Percentiles rank a stretch among this genome's conserved stretches.
Evolutionary conservation across 2,329 filamentous ascomycete species (phyloP).

Genomic region (Whalleya microplaca): DNA sequence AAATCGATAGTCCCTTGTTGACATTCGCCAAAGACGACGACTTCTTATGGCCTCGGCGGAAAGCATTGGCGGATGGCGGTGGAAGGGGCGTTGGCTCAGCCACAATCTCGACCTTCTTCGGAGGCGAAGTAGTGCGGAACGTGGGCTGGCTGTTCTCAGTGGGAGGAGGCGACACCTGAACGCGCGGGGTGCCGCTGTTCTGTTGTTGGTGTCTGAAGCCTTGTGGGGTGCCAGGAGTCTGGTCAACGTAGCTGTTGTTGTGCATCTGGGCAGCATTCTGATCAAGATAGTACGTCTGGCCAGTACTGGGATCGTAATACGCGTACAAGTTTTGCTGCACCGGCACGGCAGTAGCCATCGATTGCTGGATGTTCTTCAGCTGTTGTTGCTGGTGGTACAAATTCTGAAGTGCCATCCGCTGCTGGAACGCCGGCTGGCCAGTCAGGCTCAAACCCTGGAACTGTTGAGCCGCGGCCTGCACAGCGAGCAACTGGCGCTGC

Average conservation of each 20-base stretch:
- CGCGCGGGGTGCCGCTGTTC: conserved; percentile 66
- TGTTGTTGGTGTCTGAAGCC: conserved; percentile 46
- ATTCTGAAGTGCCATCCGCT: conserved; percentile 55
- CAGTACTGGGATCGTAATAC: conserved; percentile 84
- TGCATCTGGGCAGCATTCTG: conserved; percentile 55
- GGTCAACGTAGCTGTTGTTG: conserved; percentile 45
- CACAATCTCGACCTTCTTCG: conserved; percentile 70
- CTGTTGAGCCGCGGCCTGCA: conserved; percentile 83
- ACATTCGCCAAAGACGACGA: conserved; percentile 69
- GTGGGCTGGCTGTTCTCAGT: conserved; percentile 56
- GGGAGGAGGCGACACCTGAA: conserved; percentile 81
- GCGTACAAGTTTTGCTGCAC: conserved; percentile 77
- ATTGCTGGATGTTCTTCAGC: conserved; percentile 67
- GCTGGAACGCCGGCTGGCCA: conserved; percentile 51
- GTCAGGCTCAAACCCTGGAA: conserved; percentile 77
- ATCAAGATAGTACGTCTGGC: conserved; percentile 80
- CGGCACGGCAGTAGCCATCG: conserved; percentile 57
- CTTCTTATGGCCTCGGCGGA: conserved; percentile 95
- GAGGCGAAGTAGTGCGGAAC: conserved; percentile 67
- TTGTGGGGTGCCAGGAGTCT: conserved; percentile 45
- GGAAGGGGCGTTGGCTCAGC: conserved; percentile 73
- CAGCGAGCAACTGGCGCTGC: conserved; percentile 85
- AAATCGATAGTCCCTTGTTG: conserved; percentile 55
- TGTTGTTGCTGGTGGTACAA: conserved; percentile 61
- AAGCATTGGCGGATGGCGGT: conserved; percentile 86